Percentiles rank a stretch among this genome's conserved stretches.
These are phyloP conservation scores for Aspergillus nanangensis DNA, from an alignment of 495 filamentous ascomycete species.

Conservation along the genomic window DNA sequence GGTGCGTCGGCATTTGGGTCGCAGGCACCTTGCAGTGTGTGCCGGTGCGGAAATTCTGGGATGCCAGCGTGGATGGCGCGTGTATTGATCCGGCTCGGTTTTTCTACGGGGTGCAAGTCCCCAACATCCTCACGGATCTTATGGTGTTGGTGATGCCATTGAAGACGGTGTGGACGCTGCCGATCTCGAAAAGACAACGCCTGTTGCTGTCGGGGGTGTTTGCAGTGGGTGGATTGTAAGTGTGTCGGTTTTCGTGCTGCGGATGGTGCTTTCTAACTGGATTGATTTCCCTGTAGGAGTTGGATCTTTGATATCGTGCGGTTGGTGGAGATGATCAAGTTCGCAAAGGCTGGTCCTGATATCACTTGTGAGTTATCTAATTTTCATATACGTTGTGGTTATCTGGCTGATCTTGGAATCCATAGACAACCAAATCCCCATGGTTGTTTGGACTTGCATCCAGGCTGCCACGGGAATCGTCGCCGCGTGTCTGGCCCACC, in stretches of 20 bases:
- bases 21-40: constrained; percentile 29
- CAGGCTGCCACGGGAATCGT: constrained; percentile 29
- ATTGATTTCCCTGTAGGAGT: constrained; percentile 19
- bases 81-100: constrained; percentile 29
- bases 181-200: constrained; percentile 35
- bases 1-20: constrained; percentile 26
- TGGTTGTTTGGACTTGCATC: constrained; percentile 31
- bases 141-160: constrained; percentile 47
- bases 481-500: constrained; percentile 24
- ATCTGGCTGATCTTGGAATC: not conserved
- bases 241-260: not conserved
- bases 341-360: constrained; percentile 17
- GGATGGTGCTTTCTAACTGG: not conserved
- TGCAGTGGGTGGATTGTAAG: constrained; percentile 32
- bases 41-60: constrained; percentile 31
- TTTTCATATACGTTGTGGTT: not conserved
- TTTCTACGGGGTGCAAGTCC: constrained; percentile 34
- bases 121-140: constrained; percentile 40
- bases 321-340: constrained; percentile 18
- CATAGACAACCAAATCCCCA: constrained; percentile 23
- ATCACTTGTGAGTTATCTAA: constrained; percentile 20
- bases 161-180: constrained; percentile 38
- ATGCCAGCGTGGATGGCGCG: constrained; percentile 14
- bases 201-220: constrained; percentile 38
- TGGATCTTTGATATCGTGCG: constrained; percentile 26